Conservation (phyloP, 2,329 filamentous ascomycete species). For the Penicillium sp. region DNA sequence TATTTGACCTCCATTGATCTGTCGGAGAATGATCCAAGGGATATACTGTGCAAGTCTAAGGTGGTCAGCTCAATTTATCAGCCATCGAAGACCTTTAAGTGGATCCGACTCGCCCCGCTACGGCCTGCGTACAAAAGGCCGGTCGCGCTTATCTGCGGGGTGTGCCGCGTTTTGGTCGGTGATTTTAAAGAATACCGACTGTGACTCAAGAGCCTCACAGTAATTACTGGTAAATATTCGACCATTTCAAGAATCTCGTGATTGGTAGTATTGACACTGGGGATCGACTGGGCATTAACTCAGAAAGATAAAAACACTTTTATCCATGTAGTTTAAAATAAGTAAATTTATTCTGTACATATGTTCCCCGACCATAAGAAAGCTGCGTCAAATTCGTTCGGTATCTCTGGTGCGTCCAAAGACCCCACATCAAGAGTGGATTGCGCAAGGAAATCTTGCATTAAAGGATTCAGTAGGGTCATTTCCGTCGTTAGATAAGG, state of each 20-base stretch:
- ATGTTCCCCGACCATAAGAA: not conserved
- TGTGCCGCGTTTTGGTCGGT: not conserved
- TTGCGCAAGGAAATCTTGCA: constrained; percentile 17
- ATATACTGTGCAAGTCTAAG: not conserved
- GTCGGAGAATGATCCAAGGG: not conserved
- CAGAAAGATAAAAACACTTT: not conserved
- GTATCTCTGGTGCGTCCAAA: constrained; percentile 14
- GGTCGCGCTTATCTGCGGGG: not conserved
- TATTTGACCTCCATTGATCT: constrained; percentile 1
- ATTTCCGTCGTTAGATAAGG: constrained; percentile 18
- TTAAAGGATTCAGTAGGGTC: constrained; percentile 16
- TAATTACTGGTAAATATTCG: no score
- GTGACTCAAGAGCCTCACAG: no score
- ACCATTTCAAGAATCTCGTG: no score
- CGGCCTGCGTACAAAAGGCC: not conserved
- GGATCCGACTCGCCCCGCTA: not conserved
- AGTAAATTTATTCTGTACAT: not conserved
- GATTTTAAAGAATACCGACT: not conserved
- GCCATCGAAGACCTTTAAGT: not conserved
- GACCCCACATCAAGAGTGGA: constrained; percentile 13
- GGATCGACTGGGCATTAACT: no score
- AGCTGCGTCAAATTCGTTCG: constrained; percentile 12
- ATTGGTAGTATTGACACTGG: no score
- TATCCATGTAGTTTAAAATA: not conserved
- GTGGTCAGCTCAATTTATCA: not conserved